These are phyloP conservation scores for Floccularia luteovirens DNA, from an alignment of 768 basidiomycete genomes.

Conservation along the genomic window DNA sequence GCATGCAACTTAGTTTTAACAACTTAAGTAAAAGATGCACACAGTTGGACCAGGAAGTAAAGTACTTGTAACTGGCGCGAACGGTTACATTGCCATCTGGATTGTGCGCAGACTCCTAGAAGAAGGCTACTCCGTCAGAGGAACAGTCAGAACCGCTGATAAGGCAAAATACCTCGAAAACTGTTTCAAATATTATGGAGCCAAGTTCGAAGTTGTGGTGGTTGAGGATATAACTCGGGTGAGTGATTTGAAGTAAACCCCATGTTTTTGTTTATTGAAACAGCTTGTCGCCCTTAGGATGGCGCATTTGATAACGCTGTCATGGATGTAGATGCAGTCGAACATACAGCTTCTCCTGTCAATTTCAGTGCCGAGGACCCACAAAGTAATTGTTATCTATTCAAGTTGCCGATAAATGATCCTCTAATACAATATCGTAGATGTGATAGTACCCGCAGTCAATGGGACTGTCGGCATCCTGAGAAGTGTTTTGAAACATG, in stretches of 20 bases:
- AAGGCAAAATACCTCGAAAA: constrained; percentile 3
- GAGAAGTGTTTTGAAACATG: too few species aligned
- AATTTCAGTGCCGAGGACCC: too few species aligned
- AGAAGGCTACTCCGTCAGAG: constrained; percentile 7
- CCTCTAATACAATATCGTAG: constrained; percentile 2
- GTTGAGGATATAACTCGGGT: constrained; percentile 54
- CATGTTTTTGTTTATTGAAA: too few species aligned
- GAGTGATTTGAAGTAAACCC: too few species aligned
- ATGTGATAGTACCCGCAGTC: constrained; percentile 5
- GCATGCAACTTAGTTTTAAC: too few species aligned
- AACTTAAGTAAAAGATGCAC: too few species aligned
- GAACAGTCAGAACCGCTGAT: constrained; percentile 4
- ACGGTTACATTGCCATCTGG: constrained; percentile 49
- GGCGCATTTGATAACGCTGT: constrained; percentile 6
- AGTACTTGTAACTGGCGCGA: too few species aligned
- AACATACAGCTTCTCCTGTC: constrained; percentile 8
- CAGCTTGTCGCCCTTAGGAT: too few species aligned
- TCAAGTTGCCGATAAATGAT: too few species aligned
- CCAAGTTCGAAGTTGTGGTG: constrained; percentile 45
- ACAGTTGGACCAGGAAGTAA: too few species aligned
- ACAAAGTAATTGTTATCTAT: too few species aligned
- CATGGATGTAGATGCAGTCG: constrained; percentile 6
- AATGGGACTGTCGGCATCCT: constrained; percentile 1
- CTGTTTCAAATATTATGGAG: constrained; percentile 1
- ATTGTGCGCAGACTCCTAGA: constrained; percentile 25